phyloP scores from a whole-genome alignment of 345 rosid genomes.

The Leavenworthia alabamica region DNA sequence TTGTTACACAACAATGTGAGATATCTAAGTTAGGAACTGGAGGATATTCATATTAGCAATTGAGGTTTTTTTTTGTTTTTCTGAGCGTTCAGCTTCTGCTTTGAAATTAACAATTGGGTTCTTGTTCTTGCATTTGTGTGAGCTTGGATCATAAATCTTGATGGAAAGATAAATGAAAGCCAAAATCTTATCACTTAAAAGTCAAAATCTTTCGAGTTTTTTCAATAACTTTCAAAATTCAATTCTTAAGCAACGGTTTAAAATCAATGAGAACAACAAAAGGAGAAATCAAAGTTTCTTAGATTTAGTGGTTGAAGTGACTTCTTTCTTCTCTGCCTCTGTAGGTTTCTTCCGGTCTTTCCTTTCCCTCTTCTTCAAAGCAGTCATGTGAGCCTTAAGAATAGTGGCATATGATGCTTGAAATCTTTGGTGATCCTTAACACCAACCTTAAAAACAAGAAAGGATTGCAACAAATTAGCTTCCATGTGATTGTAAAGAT shows the following conservation, averaged over 20 bases:
- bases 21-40: background rate
- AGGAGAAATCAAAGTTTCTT: conserved; percentile 19
- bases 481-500: background rate
- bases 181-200: conserved; percentile 3
- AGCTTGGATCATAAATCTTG: background rate
- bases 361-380: conserved; percentile 89
- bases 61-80: conserved; percentile 5
- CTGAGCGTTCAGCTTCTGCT: background rate
- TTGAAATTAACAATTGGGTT: background rate
- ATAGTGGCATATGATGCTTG: conserved; percentile 93
- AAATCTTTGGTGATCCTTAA: conserved; percentile 83
- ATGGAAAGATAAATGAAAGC: background rate
- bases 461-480: conserved; percentile 11
- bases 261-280: conserved; percentile 10
- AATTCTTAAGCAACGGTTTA: background rate
- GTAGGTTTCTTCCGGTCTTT: conserved; percentile 76
- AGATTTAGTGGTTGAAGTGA: conserved; percentile 23
- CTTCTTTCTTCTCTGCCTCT: conserved; percentile 49
- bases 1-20: conserved; percentile 12
- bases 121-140: background rate
- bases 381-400: conserved; percentile 84
- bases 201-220: conserved; percentile 17
- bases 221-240: conserved; percentile 21
- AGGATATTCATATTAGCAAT: background rate
- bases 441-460: conserved; percentile 55